A percentile compares a stretch with the other conserved stretches of the same genome.
Evolutionary conservation across 2,329 filamentous ascomycete genomes (phyloP).

Genomic region (Venturia asperata): DNA sequence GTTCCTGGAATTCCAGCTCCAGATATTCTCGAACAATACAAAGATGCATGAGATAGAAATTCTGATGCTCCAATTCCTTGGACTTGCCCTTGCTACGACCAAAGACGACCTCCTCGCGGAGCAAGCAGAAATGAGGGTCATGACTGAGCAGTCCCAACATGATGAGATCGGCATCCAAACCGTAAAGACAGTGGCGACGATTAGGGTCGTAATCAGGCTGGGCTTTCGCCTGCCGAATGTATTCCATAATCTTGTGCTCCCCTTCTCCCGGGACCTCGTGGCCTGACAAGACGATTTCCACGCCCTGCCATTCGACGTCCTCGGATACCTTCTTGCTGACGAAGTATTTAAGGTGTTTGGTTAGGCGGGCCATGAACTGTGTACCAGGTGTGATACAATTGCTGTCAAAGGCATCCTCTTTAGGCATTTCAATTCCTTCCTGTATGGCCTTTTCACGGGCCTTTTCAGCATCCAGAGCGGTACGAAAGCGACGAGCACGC

Average conservation of each 20-base stretch:
- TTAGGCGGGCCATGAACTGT: constrained; percentile 95
- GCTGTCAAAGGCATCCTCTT: constrained; percentile 94
- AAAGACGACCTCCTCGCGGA: constrained; percentile 97
- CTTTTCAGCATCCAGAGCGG: constrained; percentile 81
- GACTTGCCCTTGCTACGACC: constrained; percentile 83
- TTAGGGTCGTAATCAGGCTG: constrained; percentile 90
- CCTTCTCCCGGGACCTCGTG: constrained; percentile 97
- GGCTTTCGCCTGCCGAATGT: constrained; percentile 94
- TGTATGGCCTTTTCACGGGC: constrained; percentile 86
- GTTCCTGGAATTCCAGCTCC: constrained; percentile 91
- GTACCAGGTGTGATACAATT: constrained; percentile 98
- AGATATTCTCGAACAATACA: constrained; percentile 97
- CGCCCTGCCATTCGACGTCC: constrained; percentile 94
- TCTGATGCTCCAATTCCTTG: constrained; percentile 96
- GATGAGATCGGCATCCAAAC: constrained; percentile 93
- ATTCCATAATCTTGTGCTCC: constrained; percentile 99
- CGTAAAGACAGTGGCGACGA: constrained; percentile 92
- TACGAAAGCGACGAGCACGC: constrained; percentile 87
- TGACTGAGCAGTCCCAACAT: constrained; percentile 97
- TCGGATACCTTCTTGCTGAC: constrained; percentile 98
- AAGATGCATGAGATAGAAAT: constrained; percentile 94
- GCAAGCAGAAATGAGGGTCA: constrained; percentile 94
- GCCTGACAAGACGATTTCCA: constrained; percentile 90
- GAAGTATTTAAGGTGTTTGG: constrained; percentile 92
- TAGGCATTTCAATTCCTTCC: constrained; percentile 86